Percentiles rank a stretch among this genome's conserved stretches.
phyloP scores from a whole-genome alignment of 176 grass and related monocot genomes.

The Triticum monococcum region DNA sequence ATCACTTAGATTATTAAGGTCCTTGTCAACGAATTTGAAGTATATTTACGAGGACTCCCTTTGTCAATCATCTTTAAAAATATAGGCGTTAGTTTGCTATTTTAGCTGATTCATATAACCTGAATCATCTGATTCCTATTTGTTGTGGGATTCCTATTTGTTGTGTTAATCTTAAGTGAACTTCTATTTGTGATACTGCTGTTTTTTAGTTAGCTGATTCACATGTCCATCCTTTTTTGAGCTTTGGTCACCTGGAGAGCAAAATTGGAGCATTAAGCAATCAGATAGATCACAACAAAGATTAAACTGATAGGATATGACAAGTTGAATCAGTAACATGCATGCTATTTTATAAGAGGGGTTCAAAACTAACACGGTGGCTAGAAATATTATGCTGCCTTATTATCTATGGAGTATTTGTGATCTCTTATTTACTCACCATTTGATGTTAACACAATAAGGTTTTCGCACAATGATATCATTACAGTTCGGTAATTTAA shows the following conservation, averaged over 20 bases:
- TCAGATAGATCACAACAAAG: background rate
- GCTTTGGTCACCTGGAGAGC: background rate
- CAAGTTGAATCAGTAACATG: background rate
- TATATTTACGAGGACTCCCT: background rate
- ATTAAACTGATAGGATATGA: background rate
- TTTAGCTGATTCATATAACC: background rate
- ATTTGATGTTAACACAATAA: background rate
- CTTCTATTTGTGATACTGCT: background rate
- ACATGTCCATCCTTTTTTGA: conserved; percentile 7
- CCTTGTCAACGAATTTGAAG: background rate
- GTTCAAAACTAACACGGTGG: background rate
- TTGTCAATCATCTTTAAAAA: conserved; percentile 5
- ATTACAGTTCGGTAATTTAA: background rate
- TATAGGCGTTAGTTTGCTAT: background rate
- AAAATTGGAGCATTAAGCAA: background rate
- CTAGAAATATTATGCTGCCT: background rate
- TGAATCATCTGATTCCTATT: background rate
- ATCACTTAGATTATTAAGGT: background rate
- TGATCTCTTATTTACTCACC: background rate
- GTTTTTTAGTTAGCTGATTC: conserved; percentile 4
- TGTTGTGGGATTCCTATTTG: background rate
- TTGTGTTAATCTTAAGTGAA: background rate
- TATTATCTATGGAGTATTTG: background rate
- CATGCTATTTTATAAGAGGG: background rate
- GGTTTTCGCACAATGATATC: background rate